These are phyloP conservation scores for Fusarium sp. DNA, from an alignment of 2,329 filamentous ascomycete genomes.

Conservation along the genomic window DNA sequence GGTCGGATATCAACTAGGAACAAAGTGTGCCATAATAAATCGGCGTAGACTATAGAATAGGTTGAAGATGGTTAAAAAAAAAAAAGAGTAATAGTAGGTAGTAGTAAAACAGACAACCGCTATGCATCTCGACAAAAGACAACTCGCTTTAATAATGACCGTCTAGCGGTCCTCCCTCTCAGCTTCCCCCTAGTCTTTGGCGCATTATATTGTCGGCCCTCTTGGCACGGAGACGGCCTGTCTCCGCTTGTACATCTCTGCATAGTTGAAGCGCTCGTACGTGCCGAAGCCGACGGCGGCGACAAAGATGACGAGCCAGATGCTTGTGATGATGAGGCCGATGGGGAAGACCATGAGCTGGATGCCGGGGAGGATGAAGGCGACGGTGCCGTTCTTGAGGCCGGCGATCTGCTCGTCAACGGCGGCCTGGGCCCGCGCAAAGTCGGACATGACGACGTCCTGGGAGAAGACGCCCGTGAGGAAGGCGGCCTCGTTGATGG, in stretches of 20 bases:
- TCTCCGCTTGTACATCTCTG: conserved; percentile 69
- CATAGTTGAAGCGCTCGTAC: conserved; percentile 73
- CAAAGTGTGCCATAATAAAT: conserved; percentile 35
- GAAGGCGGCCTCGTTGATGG: conserved; percentile 77
- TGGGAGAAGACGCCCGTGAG: conserved; percentile 77
- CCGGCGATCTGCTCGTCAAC: conserved; percentile 60
- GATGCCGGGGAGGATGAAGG: conserved; percentile 77
- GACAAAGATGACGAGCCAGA: conserved; percentile 71
- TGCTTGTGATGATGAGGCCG: conserved; percentile 73
- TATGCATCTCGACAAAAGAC: conserved; percentile 35
- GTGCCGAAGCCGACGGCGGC: conserved; percentile 73
- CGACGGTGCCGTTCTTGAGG: conserved; percentile 64
- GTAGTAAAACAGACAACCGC: conserved; percentile 34
- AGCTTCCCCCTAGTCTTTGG: not conserved
- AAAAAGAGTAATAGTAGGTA: not conserved
- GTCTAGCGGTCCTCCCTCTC: not conserved
- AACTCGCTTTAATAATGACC: conserved; percentile 22
- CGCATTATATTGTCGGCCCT: conserved; percentile 23
- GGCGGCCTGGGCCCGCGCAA: conserved; percentile 60
- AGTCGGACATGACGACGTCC: conserved; percentile 64
- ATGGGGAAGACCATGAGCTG: conserved; percentile 77
- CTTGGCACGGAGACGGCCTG: conserved; percentile 29
- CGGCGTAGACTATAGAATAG: conserved; percentile 36
- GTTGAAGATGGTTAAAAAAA: conserved; percentile 7
- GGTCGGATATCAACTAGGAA: conserved; percentile 43